Evolutionary conservation across 257 asterid species (phyloP), one percentile per base, ranked within the genome.

Genomic region (Nicotiana noctiflora): DNA sequence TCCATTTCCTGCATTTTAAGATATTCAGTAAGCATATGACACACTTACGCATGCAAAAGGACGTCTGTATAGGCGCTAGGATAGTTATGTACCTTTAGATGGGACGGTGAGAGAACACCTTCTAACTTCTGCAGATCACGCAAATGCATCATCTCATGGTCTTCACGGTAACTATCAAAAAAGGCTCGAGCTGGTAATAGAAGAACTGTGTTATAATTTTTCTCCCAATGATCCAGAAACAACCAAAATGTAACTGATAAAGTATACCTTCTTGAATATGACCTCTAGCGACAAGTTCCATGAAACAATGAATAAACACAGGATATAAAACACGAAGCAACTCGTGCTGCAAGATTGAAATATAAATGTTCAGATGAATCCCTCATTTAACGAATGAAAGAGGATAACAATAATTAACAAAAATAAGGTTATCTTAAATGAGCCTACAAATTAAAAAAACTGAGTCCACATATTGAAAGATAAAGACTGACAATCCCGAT

Each of bases 291-390:
- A 96, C 93, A 81, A 96, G 98, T 89, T 96, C 99, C 99, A 96
- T 96, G 87, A 94, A 96, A 70, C 94, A 94, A 89, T 92, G 99
- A 84, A 96, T 86, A 88, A 96, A 96, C 37, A 94, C 97, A 59
- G 99, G 99, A 88, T 94, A 96, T 75, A 96, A 88, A 46, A 96
- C 95, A n/a, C 99, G 95, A 79, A 92, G 98, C 91, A 96, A 87
- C 92, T 96, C 99, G 17, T 96, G 98, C 97, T 94, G 89, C 85
- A 83, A 37, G 21, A 79, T 49, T 64, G 53, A 79, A 68, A 64
- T 31, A 34, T 77, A 46, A 21, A 72, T 49, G 40, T 49, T 72
- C 40, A 72, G 78, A 72, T 72, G 78, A 23, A 72, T 23, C 61
- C 8, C 78, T 72, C 40, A 13, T 3, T 46, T 72, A 72, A 44